phyloP scores from a whole-genome alignment of 805 yeast genomes.

The Wickerhamiella galacta region DNA sequence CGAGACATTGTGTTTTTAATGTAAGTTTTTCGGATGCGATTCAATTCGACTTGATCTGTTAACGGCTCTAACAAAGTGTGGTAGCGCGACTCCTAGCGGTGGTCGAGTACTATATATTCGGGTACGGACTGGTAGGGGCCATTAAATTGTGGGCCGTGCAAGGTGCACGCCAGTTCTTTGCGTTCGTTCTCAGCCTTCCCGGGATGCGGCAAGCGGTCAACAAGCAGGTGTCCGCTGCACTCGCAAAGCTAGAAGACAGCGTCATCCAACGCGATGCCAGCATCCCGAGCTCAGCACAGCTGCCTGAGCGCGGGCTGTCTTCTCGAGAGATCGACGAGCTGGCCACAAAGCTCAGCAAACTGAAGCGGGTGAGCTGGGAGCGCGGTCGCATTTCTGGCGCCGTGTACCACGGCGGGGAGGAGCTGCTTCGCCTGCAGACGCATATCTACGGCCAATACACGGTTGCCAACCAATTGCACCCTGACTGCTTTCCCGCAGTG shows the following conservation, averaged over 20 bases:
- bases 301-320: conserved; percentile 49
- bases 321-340: conserved; percentile 31
- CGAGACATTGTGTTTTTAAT: conserved; percentile 2
- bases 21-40: conserved; percentile 1
- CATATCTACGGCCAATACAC: conserved; percentile 59
- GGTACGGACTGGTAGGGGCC: conserved; percentile 15
- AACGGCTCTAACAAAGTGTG: neutral
- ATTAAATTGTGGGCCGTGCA: conserved; percentile 4
- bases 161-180: conserved; percentile 10
- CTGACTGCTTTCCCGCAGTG: conserved; percentile 92
- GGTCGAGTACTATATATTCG: conserved; percentile 8
- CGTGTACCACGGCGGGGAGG: conserved; percentile 89
- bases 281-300: conserved; percentile 14
- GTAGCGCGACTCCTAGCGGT: conserved; percentile 6
- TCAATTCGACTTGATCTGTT: neutral
- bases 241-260: conserved; percentile 34
- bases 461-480: conserved; percentile 89
- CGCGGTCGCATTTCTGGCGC: conserved; percentile 85
- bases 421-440: conserved; percentile 55
- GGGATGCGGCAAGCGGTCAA: conserved; percentile 40
- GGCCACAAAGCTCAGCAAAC: conserved; percentile 26
- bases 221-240: conserved; percentile 35
- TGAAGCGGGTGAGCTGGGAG: conserved; percentile 68
- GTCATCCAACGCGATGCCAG: conserved; percentile 38
- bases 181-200: conserved; percentile 29